A percentile compares a stretch with the other conserved stretches of the same genome.
These are phyloP conservation scores for Salvia hispanica DNA, from an alignment of 257 asterid species.

Conservation along the genomic window DNA sequence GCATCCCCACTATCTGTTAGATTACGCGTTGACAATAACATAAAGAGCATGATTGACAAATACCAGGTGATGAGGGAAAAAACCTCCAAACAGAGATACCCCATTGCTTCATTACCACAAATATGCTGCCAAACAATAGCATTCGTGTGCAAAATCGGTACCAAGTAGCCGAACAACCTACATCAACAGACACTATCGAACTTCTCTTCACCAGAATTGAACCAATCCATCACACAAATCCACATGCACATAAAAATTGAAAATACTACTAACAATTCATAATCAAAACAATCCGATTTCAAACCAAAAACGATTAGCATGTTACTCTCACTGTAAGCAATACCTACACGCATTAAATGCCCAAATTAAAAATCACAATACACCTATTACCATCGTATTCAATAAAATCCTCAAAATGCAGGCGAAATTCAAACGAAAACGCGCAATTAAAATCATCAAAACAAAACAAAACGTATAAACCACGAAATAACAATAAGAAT, in stretches of 20 bases:
- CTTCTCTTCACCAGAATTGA: neutral
- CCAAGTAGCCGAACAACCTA: constrained; percentile 18
- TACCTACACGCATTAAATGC: neutral
- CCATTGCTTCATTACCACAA: constrained; percentile 18
- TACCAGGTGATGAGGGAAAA: neutral
- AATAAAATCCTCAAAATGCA: constrained; percentile 20
- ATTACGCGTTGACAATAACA: neutral
- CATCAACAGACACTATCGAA: constrained; percentile 8
- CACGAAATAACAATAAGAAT: neutral
- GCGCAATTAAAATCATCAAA: constrained; percentile 15
- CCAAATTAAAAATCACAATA: neutral
- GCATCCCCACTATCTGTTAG: neutral
- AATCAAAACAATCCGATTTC: neutral
- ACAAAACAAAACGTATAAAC: neutral
- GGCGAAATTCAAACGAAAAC: constrained; percentile 9
- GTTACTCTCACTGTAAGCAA: neutral
- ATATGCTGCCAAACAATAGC: constrained; percentile 20
- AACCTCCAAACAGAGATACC: neutral
- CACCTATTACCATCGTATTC: constrained; percentile 13
- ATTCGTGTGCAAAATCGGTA: constrained; percentile 4
- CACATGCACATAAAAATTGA: neutral
- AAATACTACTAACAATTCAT: neutral
- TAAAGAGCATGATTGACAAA: neutral
- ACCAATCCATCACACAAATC: constrained; percentile 1
- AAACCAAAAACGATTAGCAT: neutral